Evolutionary conservation across 2,329 filamentous ascomycete genomes (phyloP).

Genomic region (Beauveria bassiana): DNA sequence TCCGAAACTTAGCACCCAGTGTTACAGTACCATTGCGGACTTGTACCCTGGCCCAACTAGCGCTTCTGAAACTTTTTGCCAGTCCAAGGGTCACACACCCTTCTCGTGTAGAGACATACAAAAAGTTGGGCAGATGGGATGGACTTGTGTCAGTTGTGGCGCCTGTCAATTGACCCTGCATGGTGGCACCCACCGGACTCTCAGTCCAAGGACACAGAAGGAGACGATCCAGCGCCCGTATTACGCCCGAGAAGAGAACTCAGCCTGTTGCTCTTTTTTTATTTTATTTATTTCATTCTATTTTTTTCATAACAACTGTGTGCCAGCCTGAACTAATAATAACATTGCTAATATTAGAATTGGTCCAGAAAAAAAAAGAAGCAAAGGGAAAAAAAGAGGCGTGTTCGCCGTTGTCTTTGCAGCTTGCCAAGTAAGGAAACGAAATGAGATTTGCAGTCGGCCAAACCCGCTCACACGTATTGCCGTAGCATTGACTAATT

Average conservation of each 20-base stretch:
- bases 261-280: background rate
- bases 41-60: background rate
- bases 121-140: background rate
- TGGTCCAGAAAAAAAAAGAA: too few relatives aligned
- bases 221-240: background rate
- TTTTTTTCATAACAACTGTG: background rate
- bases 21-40: background rate
- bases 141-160: slow-evolving; percentile 6
- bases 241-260: background rate
- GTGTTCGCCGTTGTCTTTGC: background rate
- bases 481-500: background rate
- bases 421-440: too few relatives aligned
- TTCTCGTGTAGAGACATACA: background rate
- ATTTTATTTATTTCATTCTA: too few relatives aligned
- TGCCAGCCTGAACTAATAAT: background rate
- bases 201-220: background rate
- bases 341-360: too few relatives aligned
- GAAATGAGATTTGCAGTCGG: background rate
- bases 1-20: background rate
- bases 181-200: background rate
- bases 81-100: background rate
- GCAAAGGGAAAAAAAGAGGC: too few relatives aligned
- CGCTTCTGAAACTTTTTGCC: slow-evolving; percentile 2
- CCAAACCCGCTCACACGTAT: background rate
- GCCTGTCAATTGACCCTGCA: slow-evolving; percentile 6